Conservation (phyloP, 805 yeast genomes). For the Saturnispora mendoncae region DNA sequence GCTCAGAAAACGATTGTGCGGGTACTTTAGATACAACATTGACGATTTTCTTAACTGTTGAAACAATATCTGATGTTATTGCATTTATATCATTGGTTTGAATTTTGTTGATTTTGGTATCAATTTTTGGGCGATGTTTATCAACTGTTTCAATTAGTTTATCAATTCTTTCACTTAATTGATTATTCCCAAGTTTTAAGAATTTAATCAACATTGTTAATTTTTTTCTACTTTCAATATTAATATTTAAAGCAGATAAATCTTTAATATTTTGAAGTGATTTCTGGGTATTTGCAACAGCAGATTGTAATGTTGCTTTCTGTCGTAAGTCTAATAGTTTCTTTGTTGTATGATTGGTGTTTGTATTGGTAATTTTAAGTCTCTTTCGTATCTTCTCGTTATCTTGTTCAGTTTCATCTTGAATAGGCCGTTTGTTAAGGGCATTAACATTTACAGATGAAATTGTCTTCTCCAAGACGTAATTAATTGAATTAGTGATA, state of each 20-base stretch:
- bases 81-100: conserved; percentile 13
- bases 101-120: conserved; percentile 3
- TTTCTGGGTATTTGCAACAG: conserved; percentile 23
- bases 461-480: conserved; percentile 30
- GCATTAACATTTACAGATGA: conserved; percentile 18
- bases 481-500: conserved; percentile 29
- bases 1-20: conserved; percentile 65
- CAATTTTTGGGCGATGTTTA: conserved; percentile 16
- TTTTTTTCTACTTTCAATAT: conserved; percentile 63
- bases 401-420: neutral
- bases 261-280: conserved; percentile 29
- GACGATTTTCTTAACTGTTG: conserved; percentile 84
- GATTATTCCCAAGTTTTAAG: conserved; percentile 71
- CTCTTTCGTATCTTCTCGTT: neutral
- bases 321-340: neutral
- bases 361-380: conserved; percentile 11
- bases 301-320: conserved; percentile 12
- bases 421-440: neutral
- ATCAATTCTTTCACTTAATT: conserved; percentile 57
- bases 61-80: conserved; percentile 53
- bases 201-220: conserved; percentile 73
- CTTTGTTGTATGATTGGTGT: neutral
- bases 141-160: conserved; percentile 34
- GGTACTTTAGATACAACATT: conserved; percentile 79
- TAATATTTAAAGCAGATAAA: conserved; percentile 27